A percentile compares a stretch with the other conserved stretches of the same genome.
Conservation (phyloP, 2,329 filamentous ascomycete species). For the Xylariales sp. region DNA sequence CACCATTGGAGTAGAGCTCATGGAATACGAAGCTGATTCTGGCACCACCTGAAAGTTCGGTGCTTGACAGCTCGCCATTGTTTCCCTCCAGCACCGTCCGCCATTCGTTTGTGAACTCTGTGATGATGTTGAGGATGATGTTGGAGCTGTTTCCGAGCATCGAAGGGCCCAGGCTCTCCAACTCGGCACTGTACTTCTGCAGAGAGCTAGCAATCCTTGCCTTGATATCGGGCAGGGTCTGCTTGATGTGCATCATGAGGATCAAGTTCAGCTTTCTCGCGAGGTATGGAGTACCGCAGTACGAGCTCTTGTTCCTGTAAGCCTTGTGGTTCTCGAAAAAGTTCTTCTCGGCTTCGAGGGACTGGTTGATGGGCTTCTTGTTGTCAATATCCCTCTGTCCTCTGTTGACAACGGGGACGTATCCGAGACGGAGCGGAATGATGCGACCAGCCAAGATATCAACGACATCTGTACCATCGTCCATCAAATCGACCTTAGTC, state of each 20-base stretch:
- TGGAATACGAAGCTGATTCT: conserved; percentile 99
- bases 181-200: conserved; percentile 83
- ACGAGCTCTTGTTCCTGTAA: conserved; percentile 96
- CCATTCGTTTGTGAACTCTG: conserved; percentile 97
- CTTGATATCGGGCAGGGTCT: conserved; percentile 98
- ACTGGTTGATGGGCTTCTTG: conserved; percentile 87
- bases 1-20: conserved; percentile 93
- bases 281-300: conserved; percentile 96
- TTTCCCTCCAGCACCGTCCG: conserved; percentile 93
- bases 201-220: conserved; percentile 90
- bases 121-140: conserved; percentile 97
- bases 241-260: conserved; percentile 99
- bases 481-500: conserved; percentile 98
- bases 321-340: conserved; percentile 99
- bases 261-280: conserved; percentile 97
- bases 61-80: conserved; percentile 91
- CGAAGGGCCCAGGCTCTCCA: conserved; percentile 81
- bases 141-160: conserved; percentile 95
- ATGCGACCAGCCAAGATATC: conserved; percentile 97
- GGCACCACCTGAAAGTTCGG: conserved; percentile 91
- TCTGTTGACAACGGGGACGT: conserved; percentile 96
- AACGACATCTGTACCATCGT: conserved; percentile 95
- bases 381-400: conserved; percentile 98
- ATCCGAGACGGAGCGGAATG: conserved; percentile 89
- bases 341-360: conserved; percentile 88